Evolutionary conservation across 768 basidiomycete genomes (phyloP).

Genomic region (Multifurca ochricompacta): DNA sequence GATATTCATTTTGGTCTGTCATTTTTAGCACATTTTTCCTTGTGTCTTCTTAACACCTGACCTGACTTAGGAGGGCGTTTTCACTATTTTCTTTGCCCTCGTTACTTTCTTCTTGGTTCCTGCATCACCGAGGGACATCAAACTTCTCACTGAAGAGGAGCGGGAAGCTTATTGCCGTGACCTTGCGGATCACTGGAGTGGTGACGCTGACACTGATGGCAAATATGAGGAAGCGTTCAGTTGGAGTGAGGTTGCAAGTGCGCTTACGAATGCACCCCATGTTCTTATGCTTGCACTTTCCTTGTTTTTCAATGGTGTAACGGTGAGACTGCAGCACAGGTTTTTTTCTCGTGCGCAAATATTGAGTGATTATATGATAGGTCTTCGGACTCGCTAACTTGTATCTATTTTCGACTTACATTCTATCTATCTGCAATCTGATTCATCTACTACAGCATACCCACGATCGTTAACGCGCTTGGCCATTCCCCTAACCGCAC

Average conservation of each 20-base stretch:
- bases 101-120: no score
- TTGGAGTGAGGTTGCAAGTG: no score
- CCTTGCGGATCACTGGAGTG: constrained; percentile 27
- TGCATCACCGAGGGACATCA: no score
- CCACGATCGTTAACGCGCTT: constrained; percentile 24
- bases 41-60: background rate
- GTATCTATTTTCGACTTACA: constrained; percentile 24
- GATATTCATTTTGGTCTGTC: no score
- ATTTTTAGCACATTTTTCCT: no score
- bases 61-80: constrained; percentile 42
- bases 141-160: constrained; percentile 45
- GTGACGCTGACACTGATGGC: constrained; percentile 33
- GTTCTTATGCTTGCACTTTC: constrained; percentile 43
- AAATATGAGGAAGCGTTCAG: constrained; percentile 39
- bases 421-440: background rate
- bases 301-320: constrained; percentile 47
- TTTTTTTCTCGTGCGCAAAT: background rate
- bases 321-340: constrained; percentile 8
- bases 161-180: constrained; percentile 31
- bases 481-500: constrained; percentile 25
- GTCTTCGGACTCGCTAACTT: constrained; percentile 22
- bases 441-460: constrained; percentile 19
- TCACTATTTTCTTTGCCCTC: constrained; percentile 53
- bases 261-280: no score
- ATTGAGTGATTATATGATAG: background rate